Percentiles rank a stretch among this genome's conserved stretches.
Evolutionary conservation across 2,329 filamentous ascomycete species (phyloP).

Genomic region (Aspergillus pseudotamarii): DNA sequence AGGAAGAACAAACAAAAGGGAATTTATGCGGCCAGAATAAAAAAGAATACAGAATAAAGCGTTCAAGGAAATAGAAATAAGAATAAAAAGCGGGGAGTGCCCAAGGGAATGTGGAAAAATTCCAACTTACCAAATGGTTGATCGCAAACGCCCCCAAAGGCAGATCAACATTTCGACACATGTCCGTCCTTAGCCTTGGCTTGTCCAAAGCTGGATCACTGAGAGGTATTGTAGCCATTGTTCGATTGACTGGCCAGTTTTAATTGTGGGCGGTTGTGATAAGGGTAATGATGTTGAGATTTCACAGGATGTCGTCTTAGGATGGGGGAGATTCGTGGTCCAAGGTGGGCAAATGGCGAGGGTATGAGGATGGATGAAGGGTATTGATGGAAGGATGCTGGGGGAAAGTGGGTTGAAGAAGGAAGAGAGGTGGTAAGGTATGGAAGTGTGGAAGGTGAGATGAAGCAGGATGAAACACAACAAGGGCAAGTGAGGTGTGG

Average conservation of each 20-base stretch:
- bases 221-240: slow-evolving; percentile 8
- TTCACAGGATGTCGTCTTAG: neutral
- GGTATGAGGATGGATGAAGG: neutral
- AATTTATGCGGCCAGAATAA: neutral
- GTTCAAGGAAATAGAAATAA: neutral
- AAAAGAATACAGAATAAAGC: too few relatives aligned
- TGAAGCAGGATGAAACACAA: slow-evolving; percentile 1
- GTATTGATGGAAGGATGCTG: neutral
- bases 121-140: slow-evolving; percentile 27
- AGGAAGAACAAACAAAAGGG: neutral
- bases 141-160: slow-evolving; percentile 25
- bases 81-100: neutral
- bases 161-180: slow-evolving; percentile 29
- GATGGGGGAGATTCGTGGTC: neutral
- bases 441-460: neutral
- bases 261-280: too few relatives aligned
- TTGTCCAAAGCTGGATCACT: slow-evolving; percentile 28
- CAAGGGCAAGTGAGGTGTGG: neutral
- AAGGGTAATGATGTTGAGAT: too few relatives aligned
- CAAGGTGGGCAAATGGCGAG: neutral
- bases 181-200: slow-evolving; percentile 23
- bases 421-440: neutral
- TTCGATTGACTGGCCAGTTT: neutral
- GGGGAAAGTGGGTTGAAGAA: neutral
- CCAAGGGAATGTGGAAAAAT: neutral